These are phyloP conservation scores for Beauveria caledonica DNA, from an alignment of 2,329 filamentous ascomycete species.

Conservation along the genomic window DNA sequence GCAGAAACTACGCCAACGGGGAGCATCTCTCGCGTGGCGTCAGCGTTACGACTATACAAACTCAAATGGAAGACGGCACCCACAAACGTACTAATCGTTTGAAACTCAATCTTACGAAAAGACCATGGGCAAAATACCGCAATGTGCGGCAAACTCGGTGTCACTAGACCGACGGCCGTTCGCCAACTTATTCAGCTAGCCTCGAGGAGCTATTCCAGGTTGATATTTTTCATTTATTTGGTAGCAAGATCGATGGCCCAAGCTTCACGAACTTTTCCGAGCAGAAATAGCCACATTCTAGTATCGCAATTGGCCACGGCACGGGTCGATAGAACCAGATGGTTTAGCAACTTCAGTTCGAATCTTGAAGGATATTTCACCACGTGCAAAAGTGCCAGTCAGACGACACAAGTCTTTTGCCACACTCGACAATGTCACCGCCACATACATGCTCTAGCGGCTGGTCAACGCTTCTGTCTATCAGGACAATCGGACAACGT, in stretches of 20 bases:
- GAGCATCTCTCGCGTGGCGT: background rate
- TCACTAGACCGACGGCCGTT: background rate
- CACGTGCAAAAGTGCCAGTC: background rate
- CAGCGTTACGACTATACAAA: background rate
- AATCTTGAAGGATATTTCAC: background rate
- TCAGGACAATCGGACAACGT: background rate
- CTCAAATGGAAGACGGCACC: background rate
- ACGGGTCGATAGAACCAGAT: background rate
- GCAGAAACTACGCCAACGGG: background rate
- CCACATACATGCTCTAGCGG: background rate
- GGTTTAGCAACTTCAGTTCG: background rate
- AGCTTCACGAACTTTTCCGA: background rate
- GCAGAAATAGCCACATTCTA: background rate
- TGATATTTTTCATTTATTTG: background rate
- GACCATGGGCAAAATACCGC: background rate
- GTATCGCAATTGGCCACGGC: background rate
- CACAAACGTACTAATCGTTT: background rate
- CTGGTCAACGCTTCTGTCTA: constrained; percentile 1
- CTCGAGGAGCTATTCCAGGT: background rate
- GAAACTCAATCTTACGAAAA: background rate
- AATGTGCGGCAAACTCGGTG: background rate
- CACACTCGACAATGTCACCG: background rate
- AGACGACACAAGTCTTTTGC: background rate
- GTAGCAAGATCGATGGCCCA: background rate
- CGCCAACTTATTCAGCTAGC: background rate